Base-by-base conservation (phyloP, 805 yeast genomes). In the Candida wancherniae region DNA sequence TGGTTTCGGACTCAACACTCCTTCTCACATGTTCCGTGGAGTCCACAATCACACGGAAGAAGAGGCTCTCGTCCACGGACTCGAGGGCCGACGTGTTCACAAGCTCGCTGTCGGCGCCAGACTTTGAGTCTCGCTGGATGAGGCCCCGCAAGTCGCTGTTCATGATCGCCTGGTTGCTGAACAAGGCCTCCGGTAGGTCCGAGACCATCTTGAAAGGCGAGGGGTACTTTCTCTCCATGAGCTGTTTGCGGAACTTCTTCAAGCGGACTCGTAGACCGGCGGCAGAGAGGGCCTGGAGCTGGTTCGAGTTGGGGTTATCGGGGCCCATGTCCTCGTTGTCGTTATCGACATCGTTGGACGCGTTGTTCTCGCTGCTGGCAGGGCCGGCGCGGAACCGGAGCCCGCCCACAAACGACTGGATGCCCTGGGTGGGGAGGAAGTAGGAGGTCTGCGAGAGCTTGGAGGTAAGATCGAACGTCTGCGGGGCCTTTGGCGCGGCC, bases 391-490 rank as follows among this genome's bases (percentile, higher is more conserved):
- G 34, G 15, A 28, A 37, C 18, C 46, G 28, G 7, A 38, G 34
- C 0, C 87, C 84, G 50, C 75, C 69, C 0, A 82, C 79, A 5
- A 80, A 58, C 0, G 87, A 71, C 31, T 72, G 80, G 1, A 83
- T 47, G 1, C 92, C 92, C 16, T 71, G 47, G 34, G 77, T 61
- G 0, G 92, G 92, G 4, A 82, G 47, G 2, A 61, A 53, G 39
- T 70, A 62, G n/a, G 71, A 39, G 15, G 77, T 35, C 38, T 67
- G 55, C 10, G 79, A 61, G 36, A 79, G 26, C 27, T 55, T 56
- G 7, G 59, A 40, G 31, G 39, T 53, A 30, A 39, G 49, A 28
- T 42, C 45, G 18, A 41, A 37, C 23, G 44, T 53, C 30, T 54
- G 52, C 4, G 36, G 30, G n/a, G 31, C 28, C 29, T 33, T 36